Conservation (phyloP, 163 green algal species). For the Chlorella variabilis region DNA sequence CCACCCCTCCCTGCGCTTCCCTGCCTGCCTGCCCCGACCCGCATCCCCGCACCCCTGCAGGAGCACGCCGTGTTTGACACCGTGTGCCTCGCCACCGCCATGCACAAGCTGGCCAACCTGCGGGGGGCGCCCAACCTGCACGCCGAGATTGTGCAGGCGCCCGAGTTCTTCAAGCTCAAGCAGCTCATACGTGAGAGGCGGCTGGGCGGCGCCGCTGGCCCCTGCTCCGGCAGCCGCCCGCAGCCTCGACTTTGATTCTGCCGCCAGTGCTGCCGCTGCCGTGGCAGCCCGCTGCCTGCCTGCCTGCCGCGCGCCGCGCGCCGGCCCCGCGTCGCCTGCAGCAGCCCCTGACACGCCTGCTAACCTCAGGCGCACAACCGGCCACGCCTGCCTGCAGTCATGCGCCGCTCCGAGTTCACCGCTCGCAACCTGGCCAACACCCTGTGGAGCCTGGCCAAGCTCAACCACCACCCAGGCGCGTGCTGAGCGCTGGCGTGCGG, state of each 20-base stretch:
- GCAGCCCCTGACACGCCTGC: no score
- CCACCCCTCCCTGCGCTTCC: no score
- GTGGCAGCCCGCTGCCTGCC: no score
- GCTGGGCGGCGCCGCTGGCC: no score
- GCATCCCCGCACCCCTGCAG: neutral
- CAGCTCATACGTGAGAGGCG: slow-evolving; percentile 36
- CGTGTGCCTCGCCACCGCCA: slow-evolving; percentile 64
- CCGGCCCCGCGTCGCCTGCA: no score
- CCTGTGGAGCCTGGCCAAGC: slow-evolving; percentile 69
- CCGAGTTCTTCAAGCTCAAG: slow-evolving; percentile 51
- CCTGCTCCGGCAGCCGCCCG: neutral
- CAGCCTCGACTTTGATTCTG: neutral
- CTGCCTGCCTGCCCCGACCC: neutral
- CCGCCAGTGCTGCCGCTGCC: no score
- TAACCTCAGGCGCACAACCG: no score
- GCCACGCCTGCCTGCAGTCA: neutral
- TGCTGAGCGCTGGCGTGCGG: neutral
- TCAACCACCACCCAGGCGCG: slow-evolving; percentile 56
- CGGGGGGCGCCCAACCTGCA: slow-evolving; percentile 42
- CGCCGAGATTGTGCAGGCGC: slow-evolving; percentile 33
- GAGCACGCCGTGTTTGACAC: slow-evolving; percentile 57
- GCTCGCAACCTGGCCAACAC: slow-evolving; percentile 64
- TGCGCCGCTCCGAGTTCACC: slow-evolving; percentile 38
- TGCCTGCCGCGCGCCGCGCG: no score
- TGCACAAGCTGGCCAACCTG: slow-evolving; percentile 62